These are phyloP conservation scores for Aspergillus quadrilineatus DNA, from an alignment of 2,329 filamentous ascomycete species.

Conservation along the genomic window DNA sequence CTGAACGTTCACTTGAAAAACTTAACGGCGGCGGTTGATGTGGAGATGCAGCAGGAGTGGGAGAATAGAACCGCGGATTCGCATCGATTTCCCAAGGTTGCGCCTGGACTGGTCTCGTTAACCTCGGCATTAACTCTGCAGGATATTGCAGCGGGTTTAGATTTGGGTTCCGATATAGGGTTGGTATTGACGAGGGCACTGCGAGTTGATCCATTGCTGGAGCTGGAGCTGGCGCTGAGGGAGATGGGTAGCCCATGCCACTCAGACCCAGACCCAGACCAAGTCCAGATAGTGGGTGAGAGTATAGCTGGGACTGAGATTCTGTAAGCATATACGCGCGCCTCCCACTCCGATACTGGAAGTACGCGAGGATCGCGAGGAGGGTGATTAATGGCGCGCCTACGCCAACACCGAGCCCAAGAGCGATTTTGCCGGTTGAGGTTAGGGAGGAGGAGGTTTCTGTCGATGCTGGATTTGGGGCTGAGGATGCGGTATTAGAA, in stretches of 20 bases:
- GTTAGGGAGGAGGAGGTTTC: background rate
- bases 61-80: background rate
- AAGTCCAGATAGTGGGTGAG: background rate
- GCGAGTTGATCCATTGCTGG: background rate
- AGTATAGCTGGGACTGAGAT: background rate
- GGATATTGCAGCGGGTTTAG: background rate
- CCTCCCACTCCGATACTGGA: conserved; percentile 3
- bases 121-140: background rate
- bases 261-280: background rate
- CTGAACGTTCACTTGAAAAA: no score
- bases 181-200: background rate
- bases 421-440: conserved; percentile 12
- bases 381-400: conserved; percentile 7
- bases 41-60: background rate
- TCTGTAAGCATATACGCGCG: background rate
- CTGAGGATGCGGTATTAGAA: background rate
- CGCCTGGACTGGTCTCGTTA: background rate
- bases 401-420: conserved; percentile 9
- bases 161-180: background rate
- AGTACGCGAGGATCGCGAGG: conserved; percentile 9
- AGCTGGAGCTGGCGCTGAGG: background rate
- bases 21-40: no score
- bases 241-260: background rate
- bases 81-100: conserved; percentile 1
- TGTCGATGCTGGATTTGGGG: background rate